phyloP scores from a whole-genome alignment of 2,329 filamentous ascomycete species.

The Colletotrichum karsti region DNA sequence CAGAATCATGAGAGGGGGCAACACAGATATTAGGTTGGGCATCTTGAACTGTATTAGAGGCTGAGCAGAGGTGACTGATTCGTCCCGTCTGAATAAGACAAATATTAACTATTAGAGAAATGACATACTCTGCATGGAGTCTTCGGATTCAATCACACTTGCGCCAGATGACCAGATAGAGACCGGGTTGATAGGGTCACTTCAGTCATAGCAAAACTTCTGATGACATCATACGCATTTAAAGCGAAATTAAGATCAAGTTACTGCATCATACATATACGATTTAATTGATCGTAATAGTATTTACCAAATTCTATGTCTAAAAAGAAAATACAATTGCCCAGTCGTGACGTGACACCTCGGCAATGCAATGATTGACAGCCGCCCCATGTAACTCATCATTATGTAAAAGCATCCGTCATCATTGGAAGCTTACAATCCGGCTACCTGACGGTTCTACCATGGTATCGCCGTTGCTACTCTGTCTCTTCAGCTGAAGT shows the following conservation, averaged over 20 bases:
- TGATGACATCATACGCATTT: too few relatives aligned
- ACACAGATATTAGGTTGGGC: rapidly evolving
- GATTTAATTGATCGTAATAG: not conserved
- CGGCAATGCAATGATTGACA: not conserved
- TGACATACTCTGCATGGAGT: too few relatives aligned
- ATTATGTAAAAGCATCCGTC: not conserved
- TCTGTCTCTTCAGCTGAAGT: not conserved
- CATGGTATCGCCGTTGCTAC: not conserved
- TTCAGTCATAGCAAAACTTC: too few relatives aligned
- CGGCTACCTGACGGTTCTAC: not conserved
- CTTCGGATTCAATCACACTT: too few relatives aligned
- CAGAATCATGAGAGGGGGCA: not conserved
- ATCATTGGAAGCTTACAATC: not conserved
- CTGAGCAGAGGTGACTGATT: too few relatives aligned
- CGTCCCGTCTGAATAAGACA: too few relatives aligned
- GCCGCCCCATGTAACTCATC: not conserved
- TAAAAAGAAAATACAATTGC: not conserved
- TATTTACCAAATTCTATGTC: not conserved
- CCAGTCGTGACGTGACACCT: not conserved
- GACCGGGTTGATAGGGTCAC: too few relatives aligned
- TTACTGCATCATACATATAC: too few relatives aligned
- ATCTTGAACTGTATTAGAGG: too few relatives aligned
- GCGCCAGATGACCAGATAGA: too few relatives aligned
- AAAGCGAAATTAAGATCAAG: too few relatives aligned
- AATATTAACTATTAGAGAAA: too few relatives aligned